Conservation (phyloP, 306 rosid genomes). For the Ammopiptanthus mongolicus region DNA sequence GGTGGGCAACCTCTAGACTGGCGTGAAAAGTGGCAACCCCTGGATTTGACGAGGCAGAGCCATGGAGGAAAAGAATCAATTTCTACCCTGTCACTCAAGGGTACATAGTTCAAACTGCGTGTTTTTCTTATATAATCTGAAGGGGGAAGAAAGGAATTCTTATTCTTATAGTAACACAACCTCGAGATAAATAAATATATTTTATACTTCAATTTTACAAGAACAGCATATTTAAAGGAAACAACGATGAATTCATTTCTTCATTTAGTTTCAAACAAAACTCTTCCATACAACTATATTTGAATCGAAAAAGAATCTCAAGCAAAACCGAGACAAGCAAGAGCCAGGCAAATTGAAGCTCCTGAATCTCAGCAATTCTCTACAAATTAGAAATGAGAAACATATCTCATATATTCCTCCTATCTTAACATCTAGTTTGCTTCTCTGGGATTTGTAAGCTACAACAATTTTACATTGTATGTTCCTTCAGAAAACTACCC, state of each 20-base stretch:
- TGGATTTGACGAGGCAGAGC: too few species aligned
- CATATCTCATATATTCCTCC: conserved; percentile 15
- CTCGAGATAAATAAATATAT: not conserved
- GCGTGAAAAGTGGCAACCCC: too few species aligned
- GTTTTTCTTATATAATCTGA: too few species aligned
- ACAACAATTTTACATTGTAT: conserved; percentile 21
- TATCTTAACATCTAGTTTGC: not conserved
- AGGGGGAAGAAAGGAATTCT: too few species aligned
- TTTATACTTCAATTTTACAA: not conserved
- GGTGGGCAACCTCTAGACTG: too few species aligned
- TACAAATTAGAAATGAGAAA: conserved; percentile 6
- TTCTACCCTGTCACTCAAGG: too few species aligned
- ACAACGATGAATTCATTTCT: not conserved
- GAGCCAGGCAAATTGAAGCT: conserved; percentile 6
- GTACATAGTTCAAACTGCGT: too few species aligned
- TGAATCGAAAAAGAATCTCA: not conserved
- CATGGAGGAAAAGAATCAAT: too few species aligned
- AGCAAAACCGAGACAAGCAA: not conserved
- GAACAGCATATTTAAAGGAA: not conserved
- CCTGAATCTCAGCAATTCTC: not conserved
- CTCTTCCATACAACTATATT: not conserved
- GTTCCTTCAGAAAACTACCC: not conserved
- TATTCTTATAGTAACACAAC: not conserved
- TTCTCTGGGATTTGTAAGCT: conserved; percentile 13
- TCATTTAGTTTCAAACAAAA: not conserved